phyloP scores from a whole-genome alignment of 2,329 filamentous ascomycete genomes.

The Penicillium sp. region DNA sequence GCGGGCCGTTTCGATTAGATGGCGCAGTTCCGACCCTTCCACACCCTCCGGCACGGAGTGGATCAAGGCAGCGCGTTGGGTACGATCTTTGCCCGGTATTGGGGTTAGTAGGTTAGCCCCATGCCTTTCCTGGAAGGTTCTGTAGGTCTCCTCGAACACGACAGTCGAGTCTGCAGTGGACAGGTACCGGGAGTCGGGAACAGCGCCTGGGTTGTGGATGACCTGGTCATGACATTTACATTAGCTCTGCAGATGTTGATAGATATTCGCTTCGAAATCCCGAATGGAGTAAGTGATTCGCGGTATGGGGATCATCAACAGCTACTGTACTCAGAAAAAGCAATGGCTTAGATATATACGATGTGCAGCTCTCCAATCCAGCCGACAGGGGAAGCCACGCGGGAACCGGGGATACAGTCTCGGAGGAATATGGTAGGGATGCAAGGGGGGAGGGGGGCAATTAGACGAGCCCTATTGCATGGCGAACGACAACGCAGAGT shows the following conservation, averaged over 20 bases:
- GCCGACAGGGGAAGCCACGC: not conserved
- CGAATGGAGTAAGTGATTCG: not conserved
- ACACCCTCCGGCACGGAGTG: slow-evolving; percentile 39
- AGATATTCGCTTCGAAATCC: slow-evolving; percentile 3
- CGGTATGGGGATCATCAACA: not conserved
- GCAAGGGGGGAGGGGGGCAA: not conserved
- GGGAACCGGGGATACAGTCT: not conserved
- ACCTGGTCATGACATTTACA: slow-evolving; percentile 27
- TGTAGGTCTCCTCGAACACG: slow-evolving; percentile 47
- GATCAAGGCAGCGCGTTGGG: slow-evolving; percentile 37
- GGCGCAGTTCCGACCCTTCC: slow-evolving; percentile 29
- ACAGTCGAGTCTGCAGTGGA: slow-evolving; percentile 46
- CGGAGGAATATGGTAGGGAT: not conserved
- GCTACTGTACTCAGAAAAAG: not conserved
- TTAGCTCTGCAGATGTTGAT: slow-evolving; percentile 8
- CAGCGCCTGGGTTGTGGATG: slow-evolving; percentile 49
- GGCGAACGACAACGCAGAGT: not conserved
- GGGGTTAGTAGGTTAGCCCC: slow-evolving; percentile 33
- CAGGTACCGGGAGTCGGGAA: slow-evolving; percentile 44
- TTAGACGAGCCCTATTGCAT: not conserved
- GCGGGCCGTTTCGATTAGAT: slow-evolving; percentile 37
- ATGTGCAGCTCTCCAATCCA: not conserved
- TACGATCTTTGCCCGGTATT: slow-evolving; percentile 34
- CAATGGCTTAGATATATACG: not conserved
- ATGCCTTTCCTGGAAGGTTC: slow-evolving; percentile 36